phyloP scores from a whole-genome alignment of 495 filamentous ascomycete genomes.

The Trichoderma gamsii region DNA sequence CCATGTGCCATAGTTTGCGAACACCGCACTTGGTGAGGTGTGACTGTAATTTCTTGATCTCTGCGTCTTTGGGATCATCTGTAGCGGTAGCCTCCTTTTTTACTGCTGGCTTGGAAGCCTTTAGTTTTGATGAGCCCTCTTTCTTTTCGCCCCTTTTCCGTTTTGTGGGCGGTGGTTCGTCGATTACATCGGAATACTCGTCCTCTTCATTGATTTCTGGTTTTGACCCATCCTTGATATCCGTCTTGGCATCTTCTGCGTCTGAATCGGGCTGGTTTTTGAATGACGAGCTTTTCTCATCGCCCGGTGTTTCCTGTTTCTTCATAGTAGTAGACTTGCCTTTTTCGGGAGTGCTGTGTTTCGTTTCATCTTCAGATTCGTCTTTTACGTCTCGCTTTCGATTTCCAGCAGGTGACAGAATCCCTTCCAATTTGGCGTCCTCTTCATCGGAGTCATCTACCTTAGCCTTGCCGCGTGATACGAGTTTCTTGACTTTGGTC shows the following conservation, averaged over 20 bases:
- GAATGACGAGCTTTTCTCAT: conserved; percentile 32
- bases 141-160: conserved; percentile 19
- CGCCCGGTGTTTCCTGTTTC: conserved; percentile 30
- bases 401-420: conserved; percentile 22
- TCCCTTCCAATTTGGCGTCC: conserved; percentile 18
- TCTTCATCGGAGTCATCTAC: conserved; percentile 9
- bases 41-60: conserved; percentile 86
- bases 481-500: conserved; percentile 28
- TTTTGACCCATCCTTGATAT: conserved; percentile 8
- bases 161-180: conserved; percentile 28
- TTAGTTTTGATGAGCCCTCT: conserved; percentile 19
- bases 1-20: conserved; percentile 83
- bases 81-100: conserved; percentile 33
- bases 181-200: conserved; percentile 20
- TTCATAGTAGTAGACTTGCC: conserved; percentile 22
- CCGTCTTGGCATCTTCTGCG: conserved; percentile 22
- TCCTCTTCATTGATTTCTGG: conserved; percentile 16
- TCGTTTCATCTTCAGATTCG: conserved; percentile 16
- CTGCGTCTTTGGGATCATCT: conserved; percentile 57
- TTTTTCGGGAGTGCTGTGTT: conserved; percentile 18
- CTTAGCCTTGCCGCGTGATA: conserved; percentile 25
- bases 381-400: conserved; percentile 2
- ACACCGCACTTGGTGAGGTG: conserved; percentile 89
- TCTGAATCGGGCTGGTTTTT: conserved; percentile 22
- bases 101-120: conserved; percentile 8